Percentiles rank a stretch among this genome's conserved stretches.
phyloP scores from a whole-genome alignment of 1,284 basidiomycete genomes.

The Austroboletus niveus region DNA sequence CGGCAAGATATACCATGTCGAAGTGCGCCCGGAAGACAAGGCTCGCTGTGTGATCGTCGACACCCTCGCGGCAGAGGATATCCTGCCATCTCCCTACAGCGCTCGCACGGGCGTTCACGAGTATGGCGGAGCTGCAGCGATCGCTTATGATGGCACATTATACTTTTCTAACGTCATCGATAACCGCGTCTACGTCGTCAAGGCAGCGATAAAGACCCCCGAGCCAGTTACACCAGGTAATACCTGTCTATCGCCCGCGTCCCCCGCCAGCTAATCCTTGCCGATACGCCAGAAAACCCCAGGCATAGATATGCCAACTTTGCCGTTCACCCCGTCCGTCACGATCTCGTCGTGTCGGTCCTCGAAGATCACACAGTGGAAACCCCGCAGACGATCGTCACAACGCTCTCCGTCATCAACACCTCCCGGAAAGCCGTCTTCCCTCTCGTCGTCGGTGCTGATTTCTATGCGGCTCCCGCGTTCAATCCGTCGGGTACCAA shows the following conservation, averaged over 20 bases:
- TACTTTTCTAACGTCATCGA: constrained; percentile 30
- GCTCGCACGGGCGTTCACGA: constrained; percentile 41
- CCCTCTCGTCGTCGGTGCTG: constrained; percentile 43
- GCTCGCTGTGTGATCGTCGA: constrained; percentile 30
- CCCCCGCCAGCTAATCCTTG: not conserved
- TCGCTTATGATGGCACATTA: constrained; percentile 27
- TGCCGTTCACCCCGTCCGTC: constrained; percentile 25
- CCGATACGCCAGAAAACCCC: constrained; percentile 15
- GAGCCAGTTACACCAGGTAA: constrained; percentile 30
- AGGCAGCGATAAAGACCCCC: not conserved
- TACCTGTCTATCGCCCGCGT: not conserved
- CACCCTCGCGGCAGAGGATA: constrained; percentile 24
- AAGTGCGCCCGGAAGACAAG: constrained; percentile 40
- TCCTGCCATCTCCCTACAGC: constrained; percentile 35
- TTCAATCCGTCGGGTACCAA: constrained; percentile 69
- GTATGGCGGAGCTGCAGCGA: constrained; percentile 40
- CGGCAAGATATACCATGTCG: constrained; percentile 37
- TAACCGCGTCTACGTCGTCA: constrained; percentile 24
- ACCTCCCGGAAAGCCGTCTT: constrained; percentile 28
- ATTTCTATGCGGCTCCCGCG: constrained; percentile 56
- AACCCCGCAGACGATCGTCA: constrained; percentile 49
- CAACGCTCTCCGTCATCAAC: constrained; percentile 48
- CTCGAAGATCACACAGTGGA: constrained; percentile 61
- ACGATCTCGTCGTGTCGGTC: constrained; percentile 33
- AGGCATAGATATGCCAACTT: constrained; percentile 55